Conservation (phyloP, 345 rosid species). For the Punica granatum region DNA sequence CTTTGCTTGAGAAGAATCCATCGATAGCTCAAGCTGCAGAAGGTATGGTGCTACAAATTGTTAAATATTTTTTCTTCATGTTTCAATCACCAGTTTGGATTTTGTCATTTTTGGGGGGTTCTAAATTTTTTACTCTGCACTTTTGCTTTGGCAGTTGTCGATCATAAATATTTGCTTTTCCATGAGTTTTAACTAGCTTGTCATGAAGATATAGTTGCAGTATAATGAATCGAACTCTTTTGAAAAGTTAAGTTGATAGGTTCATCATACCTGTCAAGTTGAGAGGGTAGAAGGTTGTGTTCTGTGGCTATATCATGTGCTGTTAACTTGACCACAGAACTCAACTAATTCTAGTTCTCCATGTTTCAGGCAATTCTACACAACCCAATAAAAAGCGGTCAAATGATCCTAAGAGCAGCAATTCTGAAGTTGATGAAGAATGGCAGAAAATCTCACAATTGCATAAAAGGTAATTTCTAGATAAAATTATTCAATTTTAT, state of each 20-base stretch:
- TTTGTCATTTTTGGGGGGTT: neutral
- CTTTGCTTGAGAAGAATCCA: constrained; percentile 73
- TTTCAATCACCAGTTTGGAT: neutral
- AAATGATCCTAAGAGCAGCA: constrained; percentile 25
- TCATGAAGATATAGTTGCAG: neutral
- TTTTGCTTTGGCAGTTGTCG: neutral
- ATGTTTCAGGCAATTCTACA: constrained; percentile 23
- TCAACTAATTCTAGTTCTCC: neutral
- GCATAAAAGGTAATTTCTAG: constrained; percentile 50
- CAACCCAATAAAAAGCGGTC: constrained; percentile 19
- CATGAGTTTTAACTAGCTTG: neutral
- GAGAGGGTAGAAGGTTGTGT: neutral
- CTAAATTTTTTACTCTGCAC: neutral
- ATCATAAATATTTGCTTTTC: neutral
- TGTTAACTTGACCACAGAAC: neutral
- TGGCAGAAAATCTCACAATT: constrained; percentile 54
- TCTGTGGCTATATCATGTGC: neutral
- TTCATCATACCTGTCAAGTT: neutral
- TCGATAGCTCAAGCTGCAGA: constrained; percentile 43
- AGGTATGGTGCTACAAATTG: constrained; percentile 30
- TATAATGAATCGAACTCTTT: too few species aligned
- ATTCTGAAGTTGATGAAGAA: constrained; percentile 47
- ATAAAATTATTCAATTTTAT: neutral
- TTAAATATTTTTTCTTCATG: neutral
- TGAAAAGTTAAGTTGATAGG: too few species aligned